Base-by-base conservation (phyloP, 108 stramenopile genomes). In the Skeletonema tropicum region DNA sequence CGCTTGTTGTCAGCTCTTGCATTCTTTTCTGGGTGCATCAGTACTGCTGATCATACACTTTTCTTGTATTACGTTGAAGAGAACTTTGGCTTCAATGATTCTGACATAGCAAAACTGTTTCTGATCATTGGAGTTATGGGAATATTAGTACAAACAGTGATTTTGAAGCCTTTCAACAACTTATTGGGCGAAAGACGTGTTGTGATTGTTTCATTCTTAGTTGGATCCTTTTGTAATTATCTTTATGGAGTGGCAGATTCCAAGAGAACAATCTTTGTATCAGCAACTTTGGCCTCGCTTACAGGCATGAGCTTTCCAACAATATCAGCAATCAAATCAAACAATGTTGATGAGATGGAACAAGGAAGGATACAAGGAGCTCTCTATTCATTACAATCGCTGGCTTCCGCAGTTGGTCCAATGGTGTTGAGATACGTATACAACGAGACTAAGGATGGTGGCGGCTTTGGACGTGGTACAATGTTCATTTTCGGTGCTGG, bases 321-420 rank as follows among this genome's bases (percentile, higher is more conserved):
- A 49, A 95, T 95, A 45, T 86, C 84, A 11, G 91, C 91, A 46
- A 92, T 95, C 73, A 95, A 95, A 68, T 72, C 90, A 9, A 95
- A 91, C 75, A 95, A 95, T 82, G 94, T 89, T 35, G 65, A 82
- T 33, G 87, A 85, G 35, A 64, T 75, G 0, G 94, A 95, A 59
- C 94, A 95, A 70, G 94, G 94, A 41, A 81, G 89, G 25, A 93
- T 95, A 36, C 94, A 95, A 85, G 94, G 94, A 11, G 94, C 94
- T 1, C 72, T 95, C 0, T 95, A 87, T 66, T 90, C 90, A 0
- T 66, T 95, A 11, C 82, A 85, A 31, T 92, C 94, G 12, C 64
- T 95, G 30, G 90, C 94, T 42, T 86, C 89, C 23, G 94, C 87
- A 7, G 25, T 88, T 36, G 94, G 94, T 0, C 94, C 94, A 45